phyloP scores from a whole-genome alignment of 208 protist species.

The Balamuthia mandrillaris region DNA sequence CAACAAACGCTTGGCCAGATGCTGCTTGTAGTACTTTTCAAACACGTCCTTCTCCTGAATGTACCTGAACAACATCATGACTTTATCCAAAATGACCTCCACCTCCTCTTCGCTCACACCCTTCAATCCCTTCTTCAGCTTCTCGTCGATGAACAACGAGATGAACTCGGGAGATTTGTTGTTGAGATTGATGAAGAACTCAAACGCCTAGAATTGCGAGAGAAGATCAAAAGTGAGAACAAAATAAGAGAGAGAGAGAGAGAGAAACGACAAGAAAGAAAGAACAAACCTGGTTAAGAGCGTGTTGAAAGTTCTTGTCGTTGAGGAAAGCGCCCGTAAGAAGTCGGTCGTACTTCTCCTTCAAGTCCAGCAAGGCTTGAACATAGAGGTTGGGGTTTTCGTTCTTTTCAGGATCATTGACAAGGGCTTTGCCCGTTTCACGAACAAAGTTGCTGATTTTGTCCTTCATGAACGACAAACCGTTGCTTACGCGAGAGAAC shows the following conservation, averaged over 20 bases:
- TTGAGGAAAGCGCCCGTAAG: constrained; percentile 56
- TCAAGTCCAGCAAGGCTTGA: constrained; percentile 63
- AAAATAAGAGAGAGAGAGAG: too few species aligned
- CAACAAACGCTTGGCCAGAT: constrained; percentile 80
- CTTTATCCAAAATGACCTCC: constrained; percentile 68
- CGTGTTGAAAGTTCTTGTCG: constrained; percentile 64
- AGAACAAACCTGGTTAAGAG: constrained; percentile 45
- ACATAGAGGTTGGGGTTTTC: constrained; percentile 59
- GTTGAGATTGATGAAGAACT: constrained; percentile 73
- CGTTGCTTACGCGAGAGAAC: constrained; percentile 57
- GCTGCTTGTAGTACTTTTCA: constrained; percentile 83
- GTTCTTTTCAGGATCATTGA: constrained; percentile 26
- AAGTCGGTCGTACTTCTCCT: constrained; percentile 69
- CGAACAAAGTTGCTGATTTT: constrained; percentile 56
- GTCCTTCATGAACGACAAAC: constrained; percentile 51
- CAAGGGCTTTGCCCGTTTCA: constrained; percentile 59
- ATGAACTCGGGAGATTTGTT: constrained; percentile 73
- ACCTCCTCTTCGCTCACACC: constrained; percentile 73
- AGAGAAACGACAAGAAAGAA: too few species aligned
- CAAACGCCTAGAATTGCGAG: too few species aligned
- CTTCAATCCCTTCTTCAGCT: constrained; percentile 70
- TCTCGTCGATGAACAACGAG: constrained; percentile 77
- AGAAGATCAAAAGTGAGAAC: too few species aligned
- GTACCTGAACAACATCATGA: constrained; percentile 74
- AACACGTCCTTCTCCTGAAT: constrained; percentile 83